phyloP scores from a whole-genome alignment of 139 green algal species.

The Chlamydomonas sp. region DNA sequence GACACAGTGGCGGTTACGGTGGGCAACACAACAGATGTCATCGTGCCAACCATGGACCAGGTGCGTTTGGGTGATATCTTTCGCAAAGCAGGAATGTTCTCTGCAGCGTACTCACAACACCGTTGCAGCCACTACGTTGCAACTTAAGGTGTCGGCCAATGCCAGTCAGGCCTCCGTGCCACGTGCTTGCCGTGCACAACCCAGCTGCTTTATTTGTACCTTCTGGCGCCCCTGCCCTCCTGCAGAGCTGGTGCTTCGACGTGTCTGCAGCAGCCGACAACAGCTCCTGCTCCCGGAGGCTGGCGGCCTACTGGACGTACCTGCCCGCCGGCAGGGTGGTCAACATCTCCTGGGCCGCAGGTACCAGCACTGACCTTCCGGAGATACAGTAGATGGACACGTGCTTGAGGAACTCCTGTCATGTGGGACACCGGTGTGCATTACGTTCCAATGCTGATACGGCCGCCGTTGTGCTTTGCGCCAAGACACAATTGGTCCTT shows the following conservation, averaged over 20 bases:
- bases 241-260: conserved; percentile 65
- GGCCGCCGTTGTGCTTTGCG: too few species aligned
- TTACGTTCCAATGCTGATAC: too few species aligned
- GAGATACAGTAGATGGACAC: too few species aligned
- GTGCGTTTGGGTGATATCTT: background rate
- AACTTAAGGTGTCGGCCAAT: background rate
- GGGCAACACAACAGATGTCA: conserved; percentile 22
- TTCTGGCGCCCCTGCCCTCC: background rate
- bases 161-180: background rate
- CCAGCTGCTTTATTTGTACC: background rate
- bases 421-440: too few species aligned
- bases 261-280: background rate
- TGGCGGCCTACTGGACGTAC: conserved; percentile 58
- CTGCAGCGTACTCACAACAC: background rate
- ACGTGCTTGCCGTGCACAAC: background rate
- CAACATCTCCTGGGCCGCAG: background rate
- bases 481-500: too few species aligned
- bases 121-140: background rate
- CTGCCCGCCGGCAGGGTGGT: conserved; percentile 16
- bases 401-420: too few species aligned
- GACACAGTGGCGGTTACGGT: conserved; percentile 46
- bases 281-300: conserved; percentile 52
- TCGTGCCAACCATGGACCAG: conserved; percentile 57
- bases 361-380: background rate
- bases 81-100: too few species aligned